Percentiles rank a stretch among this genome's conserved stretches.
phyloP scores from a whole-genome alignment of 257 asterid species.

The Solanum commersonii region DNA sequence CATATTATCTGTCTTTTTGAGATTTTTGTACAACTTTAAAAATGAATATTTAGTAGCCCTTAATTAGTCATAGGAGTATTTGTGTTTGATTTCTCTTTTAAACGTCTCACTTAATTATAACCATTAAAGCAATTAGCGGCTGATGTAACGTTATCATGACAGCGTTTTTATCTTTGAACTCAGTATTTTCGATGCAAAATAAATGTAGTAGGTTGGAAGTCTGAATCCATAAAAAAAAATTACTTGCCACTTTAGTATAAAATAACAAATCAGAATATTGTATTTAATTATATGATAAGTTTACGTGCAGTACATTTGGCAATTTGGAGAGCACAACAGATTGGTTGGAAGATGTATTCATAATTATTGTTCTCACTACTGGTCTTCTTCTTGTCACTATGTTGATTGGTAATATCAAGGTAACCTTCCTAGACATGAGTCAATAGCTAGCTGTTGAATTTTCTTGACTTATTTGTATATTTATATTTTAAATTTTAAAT shows the following conservation, averaged over 20 bases:
- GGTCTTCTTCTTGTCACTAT: conserved; percentile 88
- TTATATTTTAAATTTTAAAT: not conserved
- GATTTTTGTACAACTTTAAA: not conserved
- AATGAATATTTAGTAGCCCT: not conserved
- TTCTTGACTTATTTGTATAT: not conserved
- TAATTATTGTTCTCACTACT: conserved; percentile 76
- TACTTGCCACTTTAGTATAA: not conserved
- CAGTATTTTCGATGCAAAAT: too few species aligned
- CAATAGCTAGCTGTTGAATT: not conserved
- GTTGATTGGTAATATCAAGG: conserved; percentile 99
- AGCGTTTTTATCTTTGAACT: too few species aligned
- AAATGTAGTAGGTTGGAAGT: not conserved
- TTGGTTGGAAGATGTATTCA: conserved; percentile 85
- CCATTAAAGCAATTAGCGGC: not conserved
- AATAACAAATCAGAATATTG: not conserved
- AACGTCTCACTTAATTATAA: not conserved
- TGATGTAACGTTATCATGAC: not conserved
- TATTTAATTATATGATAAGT: not conserved
- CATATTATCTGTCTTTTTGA: not conserved
- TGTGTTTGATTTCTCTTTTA: not conserved
- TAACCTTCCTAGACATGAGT: not conserved
- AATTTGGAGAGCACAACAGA: conserved; percentile 96
- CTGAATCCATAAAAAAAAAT: not conserved
- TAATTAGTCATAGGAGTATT: not conserved
- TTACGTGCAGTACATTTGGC: conserved; percentile 64